Evolutionary conservation across 1,284 basidiomycete genomes (phyloP).

Genomic region (Pseudozyma thailandica): DNA sequence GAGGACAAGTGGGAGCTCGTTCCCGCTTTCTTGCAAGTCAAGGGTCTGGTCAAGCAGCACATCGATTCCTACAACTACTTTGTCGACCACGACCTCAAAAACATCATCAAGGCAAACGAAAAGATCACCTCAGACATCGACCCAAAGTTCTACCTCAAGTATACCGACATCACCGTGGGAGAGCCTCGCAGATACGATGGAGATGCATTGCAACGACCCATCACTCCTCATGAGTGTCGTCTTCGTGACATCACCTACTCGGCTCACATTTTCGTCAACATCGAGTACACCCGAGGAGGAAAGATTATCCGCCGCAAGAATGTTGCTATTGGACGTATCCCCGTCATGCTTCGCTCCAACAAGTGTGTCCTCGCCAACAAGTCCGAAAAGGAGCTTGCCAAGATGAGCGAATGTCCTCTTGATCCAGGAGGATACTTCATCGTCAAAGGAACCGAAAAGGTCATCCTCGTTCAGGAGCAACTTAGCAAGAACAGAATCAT

Average conservation of each 20-base stretch:
- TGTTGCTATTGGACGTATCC: slow-evolving; percentile 89
- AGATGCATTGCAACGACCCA: slow-evolving; percentile 79
- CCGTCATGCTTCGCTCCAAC: slow-evolving; percentile 96
- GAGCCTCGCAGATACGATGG: slow-evolving; percentile 82
- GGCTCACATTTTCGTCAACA: slow-evolving; percentile 91
- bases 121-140: slow-evolving; percentile 85
- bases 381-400: slow-evolving; percentile 84
- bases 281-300: slow-evolving; percentile 93
- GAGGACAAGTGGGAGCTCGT: slow-evolving; percentile 69
- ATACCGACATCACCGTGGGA: slow-evolving; percentile 86
- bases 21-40: slow-evolving; percentile 67
- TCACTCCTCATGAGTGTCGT: slow-evolving; percentile 97
- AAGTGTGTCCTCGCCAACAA: slow-evolving; percentile 83
- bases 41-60: slow-evolving; percentile 81
- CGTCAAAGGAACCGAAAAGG: slow-evolving; percentile 99
- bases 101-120: slow-evolving; percentile 74
- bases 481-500: slow-evolving; percentile 99
- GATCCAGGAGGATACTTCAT: slow-evolving; percentile 99
- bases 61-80: slow-evolving; percentile 99
- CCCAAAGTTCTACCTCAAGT: slow-evolving; percentile 96
- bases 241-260: slow-evolving; percentile 95
- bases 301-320: slow-evolving; percentile 85
- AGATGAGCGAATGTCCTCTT: slow-evolving; percentile 94
- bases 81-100: slow-evolving; percentile 84
- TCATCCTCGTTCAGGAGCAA: slow-evolving; percentile 98